These are phyloP conservation scores for Monsonia emarginata DNA, from an alignment of 441 rosid genomes.

Conservation along the genomic window DNA sequence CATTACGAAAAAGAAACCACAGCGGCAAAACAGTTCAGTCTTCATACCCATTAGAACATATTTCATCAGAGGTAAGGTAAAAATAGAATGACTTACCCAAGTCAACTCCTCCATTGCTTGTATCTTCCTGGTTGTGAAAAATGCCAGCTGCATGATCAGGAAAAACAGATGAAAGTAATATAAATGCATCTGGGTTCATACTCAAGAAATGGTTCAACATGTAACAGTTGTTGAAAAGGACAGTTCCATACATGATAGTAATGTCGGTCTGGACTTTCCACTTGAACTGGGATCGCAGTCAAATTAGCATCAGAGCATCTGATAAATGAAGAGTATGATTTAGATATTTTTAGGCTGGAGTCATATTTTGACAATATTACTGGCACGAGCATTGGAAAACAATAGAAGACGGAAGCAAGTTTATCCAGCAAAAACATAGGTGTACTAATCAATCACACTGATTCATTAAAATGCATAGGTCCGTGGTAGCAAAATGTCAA, in stretches of 20 bases:
- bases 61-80: neutral
- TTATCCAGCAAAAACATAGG: no score
- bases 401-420: neutral
- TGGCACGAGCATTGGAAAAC: no score
- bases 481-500: neutral
- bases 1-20: neutral
- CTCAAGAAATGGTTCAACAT: neutral
- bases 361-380: no score
- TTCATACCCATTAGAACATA: neutral
- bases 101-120: conserved; percentile 16
- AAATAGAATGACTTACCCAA: neutral
- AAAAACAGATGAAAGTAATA: neutral
- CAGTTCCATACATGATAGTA: conserved; percentile 12
- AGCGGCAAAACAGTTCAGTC: neutral
- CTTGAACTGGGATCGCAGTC: conserved; percentile 14
- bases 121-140: conserved; percentile 6
- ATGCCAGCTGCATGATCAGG: neutral
- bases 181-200: no score
- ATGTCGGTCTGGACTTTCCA: conserved; percentile 11
- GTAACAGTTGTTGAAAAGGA: neutral
- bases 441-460: no score
- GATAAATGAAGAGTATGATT: neutral
- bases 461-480: neutral
- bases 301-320: conserved; percentile 18
- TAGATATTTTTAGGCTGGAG: no score